Conservation (phyloP, 345 rosid genomes). For the Murraya paniculata region DNA sequence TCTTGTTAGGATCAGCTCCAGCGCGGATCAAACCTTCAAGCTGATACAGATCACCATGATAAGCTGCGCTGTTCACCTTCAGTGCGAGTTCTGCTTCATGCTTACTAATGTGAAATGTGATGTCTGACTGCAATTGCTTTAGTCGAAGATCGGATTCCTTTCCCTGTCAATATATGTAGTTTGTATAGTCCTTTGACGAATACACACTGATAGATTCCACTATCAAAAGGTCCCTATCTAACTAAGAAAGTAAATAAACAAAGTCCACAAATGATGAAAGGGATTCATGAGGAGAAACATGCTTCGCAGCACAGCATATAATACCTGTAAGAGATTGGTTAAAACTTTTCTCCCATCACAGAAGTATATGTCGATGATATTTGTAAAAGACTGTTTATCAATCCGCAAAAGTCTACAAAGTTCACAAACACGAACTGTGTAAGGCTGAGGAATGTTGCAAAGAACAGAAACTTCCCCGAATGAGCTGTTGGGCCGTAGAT, state of each 20-base stretch:
- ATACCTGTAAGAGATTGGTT: conserved; percentile 82
- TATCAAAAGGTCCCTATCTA: not conserved
- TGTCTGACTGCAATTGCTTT: conserved; percentile 77
- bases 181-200: conserved; percentile 1
- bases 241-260: no score
- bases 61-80: conserved; percentile 80
- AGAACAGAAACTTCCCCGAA: conserved; percentile 88
- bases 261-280: no score
- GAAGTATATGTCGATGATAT: conserved; percentile 87
- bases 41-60: conserved; percentile 76
- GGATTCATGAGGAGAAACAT: not conserved
- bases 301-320: not conserved
- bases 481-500: conserved; percentile 57
- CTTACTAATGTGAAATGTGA: conserved; percentile 79
- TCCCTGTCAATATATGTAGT: conserved; percentile 46
- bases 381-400: conserved; percentile 82
- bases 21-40: conserved; percentile 68
- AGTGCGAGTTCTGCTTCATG: conserved; percentile 98
- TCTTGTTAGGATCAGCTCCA: conserved; percentile 88
- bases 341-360: conserved; percentile 77
- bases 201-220: not conserved
- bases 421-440: conserved; percentile 70
- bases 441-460: conserved; percentile 96
- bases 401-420: conserved; percentile 77
- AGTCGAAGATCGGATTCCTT: conserved; percentile 62